Evolutionary conservation across 129 eudicot genomes (phyloP), one percentile per base, ranked within the genome.

Genomic region (Flaveria ramosissima): DNA sequence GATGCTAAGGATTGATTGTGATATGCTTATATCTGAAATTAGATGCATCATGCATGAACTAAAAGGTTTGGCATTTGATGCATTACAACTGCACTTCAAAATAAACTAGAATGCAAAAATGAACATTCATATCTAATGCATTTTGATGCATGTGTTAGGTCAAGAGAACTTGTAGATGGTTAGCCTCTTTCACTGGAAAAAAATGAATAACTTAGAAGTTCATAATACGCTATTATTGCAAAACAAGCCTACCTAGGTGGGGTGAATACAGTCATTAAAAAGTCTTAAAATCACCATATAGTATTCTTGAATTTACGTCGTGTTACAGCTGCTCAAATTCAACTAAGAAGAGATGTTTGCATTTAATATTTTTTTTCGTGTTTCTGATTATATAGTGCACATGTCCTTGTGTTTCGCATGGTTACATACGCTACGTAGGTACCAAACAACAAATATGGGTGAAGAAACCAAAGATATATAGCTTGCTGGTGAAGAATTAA

Each of bases 401-500:
- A 48, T 48, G 53, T 48, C 53, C 53, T 48, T 48, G 6, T 48
- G 17, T 48, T 48, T 48, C 1, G 53, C n/a, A 47, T 47, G 52
- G 67, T 26, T 62, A 26, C 20, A 63, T 63, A 63, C 45, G 2
- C 67, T 2, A 61, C 9, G 9, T 63, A 30, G 16, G 8, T 16
- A 21, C 65, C 36, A 6, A 63, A 63, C 69, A 63, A 63, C 46
- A 63, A 14, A 30, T 15, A 11, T 63, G 46, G 17, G 42, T 61
- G 68, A 61, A 61, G 68, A 26, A 61, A 26, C 43, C 68, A 13
- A 61, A 61, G 68, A 27, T 13, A 30, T 10, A 59, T 60, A 60
- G 69, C 46, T 63, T 30, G 69, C 69, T 63, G 46, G 21, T 30
- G 21, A 63, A 63, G 69, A 30, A 30, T 63, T 63, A 39, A 43